These are phyloP conservation scores for Penstemon davidsonii DNA, from an alignment of 257 asterid species.

Conservation along the genomic window DNA sequence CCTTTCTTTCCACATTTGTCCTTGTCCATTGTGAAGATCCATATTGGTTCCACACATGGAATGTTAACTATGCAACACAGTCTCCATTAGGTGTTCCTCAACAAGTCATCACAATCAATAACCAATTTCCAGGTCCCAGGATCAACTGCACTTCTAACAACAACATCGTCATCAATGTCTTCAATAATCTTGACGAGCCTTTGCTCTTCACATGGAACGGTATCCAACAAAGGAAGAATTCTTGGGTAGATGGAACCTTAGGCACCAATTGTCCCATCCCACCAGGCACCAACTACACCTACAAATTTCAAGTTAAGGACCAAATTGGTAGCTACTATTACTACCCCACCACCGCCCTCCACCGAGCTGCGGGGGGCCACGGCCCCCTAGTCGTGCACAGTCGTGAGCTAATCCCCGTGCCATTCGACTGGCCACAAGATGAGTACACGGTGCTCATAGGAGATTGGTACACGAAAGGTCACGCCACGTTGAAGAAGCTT, in stretches of 20 bases:
- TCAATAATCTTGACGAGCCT: constrained; percentile 69
- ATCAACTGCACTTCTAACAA: constrained; percentile 74
- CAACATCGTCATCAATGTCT: constrained; percentile 54
- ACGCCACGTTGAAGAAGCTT: constrained; percentile 33
- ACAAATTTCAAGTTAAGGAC: constrained; percentile 65
- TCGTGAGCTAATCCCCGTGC: constrained; percentile 59
- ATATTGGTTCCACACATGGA: constrained; percentile 44
- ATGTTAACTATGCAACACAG: constrained; percentile 50
- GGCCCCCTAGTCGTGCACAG: constrained; percentile 52
- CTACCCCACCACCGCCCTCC: constrained; percentile 56
- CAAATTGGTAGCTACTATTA: constrained; percentile 64
- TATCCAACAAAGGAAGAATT: constrained; percentile 68
- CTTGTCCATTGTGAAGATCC: constrained; percentile 50
- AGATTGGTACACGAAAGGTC: constrained; percentile 63
- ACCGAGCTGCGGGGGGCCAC: constrained; percentile 59
- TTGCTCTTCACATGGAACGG: constrained; percentile 63
- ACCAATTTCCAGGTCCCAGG: constrained; percentile 62
- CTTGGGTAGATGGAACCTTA: constrained; percentile 61
- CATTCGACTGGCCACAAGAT: constrained; percentile 46
- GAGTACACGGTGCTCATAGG: constrained; percentile 51
- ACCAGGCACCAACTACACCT: constrained; percentile 57
- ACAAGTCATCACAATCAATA: constrained; percentile 57
- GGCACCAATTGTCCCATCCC: constrained; percentile 66
- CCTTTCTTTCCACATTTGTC: constrained; percentile 29
- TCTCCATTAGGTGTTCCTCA: constrained; percentile 71